phyloP scores from a whole-genome alignment of 2,329 filamentous ascomycete species.

The Penicillium sclerotigenum region DNA sequence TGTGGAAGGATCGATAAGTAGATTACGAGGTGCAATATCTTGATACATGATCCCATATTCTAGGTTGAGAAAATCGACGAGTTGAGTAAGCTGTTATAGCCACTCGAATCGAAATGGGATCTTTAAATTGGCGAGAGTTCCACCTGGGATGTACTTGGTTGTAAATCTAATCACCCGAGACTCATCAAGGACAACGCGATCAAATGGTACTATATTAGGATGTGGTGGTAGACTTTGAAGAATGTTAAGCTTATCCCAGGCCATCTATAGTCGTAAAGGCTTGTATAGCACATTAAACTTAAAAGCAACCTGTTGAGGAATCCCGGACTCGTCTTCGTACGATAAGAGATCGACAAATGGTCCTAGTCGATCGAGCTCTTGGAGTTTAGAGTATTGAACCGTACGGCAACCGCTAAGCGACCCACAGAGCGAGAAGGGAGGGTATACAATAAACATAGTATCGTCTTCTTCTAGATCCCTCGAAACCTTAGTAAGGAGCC shows the following conservation, averaged over 20 bases:
- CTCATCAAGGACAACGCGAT: conserved; percentile 28
- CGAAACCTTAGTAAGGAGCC: conserved; percentile 19
- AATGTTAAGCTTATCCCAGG: conserved; percentile 30
- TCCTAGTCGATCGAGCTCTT: conserved; percentile 20
- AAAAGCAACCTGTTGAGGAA: conserved; percentile 13
- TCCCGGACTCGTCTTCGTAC: neutral
- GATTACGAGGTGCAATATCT: conserved; percentile 32
- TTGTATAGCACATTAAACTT: conserved; percentile 21
- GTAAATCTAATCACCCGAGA: conserved; percentile 30
- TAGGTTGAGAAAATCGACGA: conserved; percentile 25
- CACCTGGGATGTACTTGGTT: conserved; percentile 25
- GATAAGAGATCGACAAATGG: conserved; percentile 16
- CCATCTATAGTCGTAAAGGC: conserved; percentile 15
- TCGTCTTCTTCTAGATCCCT: conserved; percentile 21
- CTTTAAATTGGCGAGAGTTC: conserved; percentile 25
- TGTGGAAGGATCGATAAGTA: conserved; percentile 26
- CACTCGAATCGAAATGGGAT: conserved; percentile 24
- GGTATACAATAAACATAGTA: conserved; percentile 16
- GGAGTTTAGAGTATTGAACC: conserved; percentile 17
- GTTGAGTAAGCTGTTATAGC: conserved; percentile 23
- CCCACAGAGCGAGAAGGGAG: conserved; percentile 12
- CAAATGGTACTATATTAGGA: conserved; percentile 30
- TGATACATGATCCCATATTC: conserved; percentile 33
- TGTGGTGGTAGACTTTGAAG: conserved; percentile 26
- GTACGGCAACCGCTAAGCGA: conserved; percentile 15